Conservation (phyloP, 495 filamentous ascomycete genomes). For the Aspergillus heteromorphus region DNA sequence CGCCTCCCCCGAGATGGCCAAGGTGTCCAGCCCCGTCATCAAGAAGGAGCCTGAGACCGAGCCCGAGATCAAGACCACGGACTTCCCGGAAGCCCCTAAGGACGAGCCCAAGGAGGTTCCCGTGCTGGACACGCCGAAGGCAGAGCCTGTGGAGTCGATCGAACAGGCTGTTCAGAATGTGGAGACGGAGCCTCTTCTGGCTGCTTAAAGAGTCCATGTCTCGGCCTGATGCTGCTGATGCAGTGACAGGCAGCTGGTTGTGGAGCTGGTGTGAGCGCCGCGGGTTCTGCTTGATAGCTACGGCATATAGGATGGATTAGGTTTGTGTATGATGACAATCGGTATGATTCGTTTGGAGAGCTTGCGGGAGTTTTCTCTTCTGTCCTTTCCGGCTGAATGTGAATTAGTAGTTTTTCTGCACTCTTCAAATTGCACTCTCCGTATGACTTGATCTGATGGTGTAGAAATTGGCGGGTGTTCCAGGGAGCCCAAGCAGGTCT, state of each 20-base stretch:
- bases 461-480: too few species aligned
- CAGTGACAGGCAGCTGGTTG: background rate
- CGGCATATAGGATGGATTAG: background rate
- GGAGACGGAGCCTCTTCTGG: slow-evolving; percentile 34
- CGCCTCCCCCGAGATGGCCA: slow-evolving; percentile 42
- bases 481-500: too few species aligned
- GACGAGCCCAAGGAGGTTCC: slow-evolving; percentile 37
- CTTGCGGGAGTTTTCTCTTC: background rate
- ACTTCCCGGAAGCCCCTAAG: slow-evolving; percentile 65
- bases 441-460: background rate
- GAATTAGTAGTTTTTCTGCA: background rate
- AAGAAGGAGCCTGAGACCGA: slow-evolving; percentile 55
- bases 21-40: slow-evolving; percentile 26
- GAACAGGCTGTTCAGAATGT: slow-evolving; percentile 18
- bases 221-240: background rate
- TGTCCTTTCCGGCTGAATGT: background rate
- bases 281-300: background rate
- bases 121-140: slow-evolving; percentile 43
- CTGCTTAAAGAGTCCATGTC: slow-evolving; percentile 20
- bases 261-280: background rate
- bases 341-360: slow-evolving; percentile 3
- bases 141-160: slow-evolving; percentile 36
- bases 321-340: background rate
- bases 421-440: background rate
- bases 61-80: slow-evolving; percentile 33